Base-by-base conservation (phyloP, 2,329 filamentous ascomycete species). In the Neonectria magnoliae region DNA sequence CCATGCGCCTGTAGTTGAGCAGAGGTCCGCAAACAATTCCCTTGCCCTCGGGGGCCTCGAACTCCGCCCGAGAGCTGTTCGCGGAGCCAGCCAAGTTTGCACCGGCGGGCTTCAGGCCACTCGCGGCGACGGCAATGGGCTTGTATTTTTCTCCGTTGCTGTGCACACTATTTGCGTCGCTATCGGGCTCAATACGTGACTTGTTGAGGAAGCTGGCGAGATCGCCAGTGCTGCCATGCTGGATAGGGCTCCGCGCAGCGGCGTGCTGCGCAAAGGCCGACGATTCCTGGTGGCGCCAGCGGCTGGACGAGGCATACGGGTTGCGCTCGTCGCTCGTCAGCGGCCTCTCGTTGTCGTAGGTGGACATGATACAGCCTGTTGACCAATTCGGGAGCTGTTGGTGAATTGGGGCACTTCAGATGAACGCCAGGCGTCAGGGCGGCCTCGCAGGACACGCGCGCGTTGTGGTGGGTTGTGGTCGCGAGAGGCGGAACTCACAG, bases 1-100 rank as follows among this genome's bases (percentile, higher is more conserved):
- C 88, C 88, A 91, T 94, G 73, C 88, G 87, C 68, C 90, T 85
- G 78, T 94, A 95, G 80, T 95, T 95, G 67, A 95, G 80, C 68
- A 95, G 81, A 20, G 92, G 92, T 1, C 92, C 92, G 71, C 88
- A 90, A 14, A 91, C 82, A 29, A 94, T 85, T 65, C 92, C 88
- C 73, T 81, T 85, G 50, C 84, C 85, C 53, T 87, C 84, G 5
- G 76, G 69, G 8, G 69, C 68, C 14, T 72, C 70, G 18, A 68
- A 14, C 18, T 33, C 68, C 27, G 59, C 58, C 25, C 58, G 44
- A 16, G 60, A 52, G 10, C 57, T 64, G 50, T 65, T 61, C n/a
- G 31, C 64, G n/a, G 48, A 20, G 44, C 51, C 78, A 11, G 76
- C 62, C 45, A 71, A 68, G 27, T 51, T 58, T 31, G 57, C 50